A percentile compares a stretch with the other conserved stretches of the same genome.
Evolutionary conservation across 2,329 filamentous ascomycete genomes (phyloP).

Genomic region (Lizonia empirigonia): DNA sequence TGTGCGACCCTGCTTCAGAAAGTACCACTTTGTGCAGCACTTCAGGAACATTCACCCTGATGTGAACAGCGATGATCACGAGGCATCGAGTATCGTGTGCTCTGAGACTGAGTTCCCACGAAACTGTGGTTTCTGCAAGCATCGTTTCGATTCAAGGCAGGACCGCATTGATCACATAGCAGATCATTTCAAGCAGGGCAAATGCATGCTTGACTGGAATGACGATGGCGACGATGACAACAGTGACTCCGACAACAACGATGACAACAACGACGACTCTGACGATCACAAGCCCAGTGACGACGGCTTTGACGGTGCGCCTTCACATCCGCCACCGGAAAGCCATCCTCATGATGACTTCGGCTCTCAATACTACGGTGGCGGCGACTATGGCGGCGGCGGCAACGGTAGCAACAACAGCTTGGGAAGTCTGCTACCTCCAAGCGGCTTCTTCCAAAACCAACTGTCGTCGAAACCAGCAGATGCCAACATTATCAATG

Average conservation of each 20-base stretch:
- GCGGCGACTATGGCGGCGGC: constrained; percentile 19
- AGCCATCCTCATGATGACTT: constrained; percentile 27
- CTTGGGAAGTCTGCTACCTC: constrained; percentile 8
- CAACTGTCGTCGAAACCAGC: constrained; percentile 27
- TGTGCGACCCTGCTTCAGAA: constrained; percentile 46
- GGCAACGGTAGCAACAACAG: constrained; percentile 17
- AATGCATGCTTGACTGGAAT: constrained; percentile 48
- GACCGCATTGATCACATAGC: constrained; percentile 49
- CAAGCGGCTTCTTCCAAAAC: constrained; percentile 41
- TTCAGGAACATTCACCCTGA: constrained; percentile 48
- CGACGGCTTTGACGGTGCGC: constrained; percentile 31
- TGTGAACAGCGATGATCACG: constrained; percentile 38
- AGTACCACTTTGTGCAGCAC: constrained; percentile 47
- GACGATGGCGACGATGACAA: constrained; percentile 36
- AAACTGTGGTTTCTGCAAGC: constrained; percentile 45
- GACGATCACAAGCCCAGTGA: constrained; percentile 37
- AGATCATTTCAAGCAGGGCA: constrained; percentile 47
- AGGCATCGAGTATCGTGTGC: constrained; percentile 39
- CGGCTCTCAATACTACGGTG: constrained; percentile 27
- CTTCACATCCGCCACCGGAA: constrained; percentile 28
- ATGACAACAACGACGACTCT: constrained; percentile 33
- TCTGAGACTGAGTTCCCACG: constrained; percentile 45
- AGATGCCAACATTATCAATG: not conserved
- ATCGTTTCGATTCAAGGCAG: constrained; percentile 42
- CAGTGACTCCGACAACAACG: constrained; percentile 32